A percentile compares a stretch with the other conserved stretches of the same genome.
phyloP scores from a whole-genome alignment of 352 stramenopile genomes.

The Chrysophaeum taylorii region DNA sequence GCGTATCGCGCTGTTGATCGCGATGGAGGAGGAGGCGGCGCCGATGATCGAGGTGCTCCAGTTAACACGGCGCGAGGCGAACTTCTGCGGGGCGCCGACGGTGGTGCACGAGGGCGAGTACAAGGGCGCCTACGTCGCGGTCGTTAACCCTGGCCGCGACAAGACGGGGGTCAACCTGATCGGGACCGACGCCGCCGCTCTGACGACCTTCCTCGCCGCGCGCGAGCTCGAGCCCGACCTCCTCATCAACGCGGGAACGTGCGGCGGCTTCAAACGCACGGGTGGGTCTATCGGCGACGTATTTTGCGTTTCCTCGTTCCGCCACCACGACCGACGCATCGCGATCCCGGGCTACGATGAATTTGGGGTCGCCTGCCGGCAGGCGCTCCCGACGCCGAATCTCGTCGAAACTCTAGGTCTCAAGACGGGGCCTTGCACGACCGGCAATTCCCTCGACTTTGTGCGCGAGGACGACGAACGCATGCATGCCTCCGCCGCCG shows the following conservation, averaged over 20 bases:
- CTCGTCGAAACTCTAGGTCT: slow-evolving; percentile 27
- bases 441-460: slow-evolving; percentile 52
- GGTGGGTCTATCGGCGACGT: slow-evolving; percentile 49
- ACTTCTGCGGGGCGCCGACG: slow-evolving; percentile 42
- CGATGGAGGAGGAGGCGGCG: slow-evolving; percentile 53
- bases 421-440: slow-evolving; percentile 49
- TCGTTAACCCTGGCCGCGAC: slow-evolving; percentile 52
- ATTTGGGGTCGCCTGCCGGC: slow-evolving; percentile 39
- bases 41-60: slow-evolving; percentile 46
- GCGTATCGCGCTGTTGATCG: slow-evolving; percentile 45
- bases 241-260: slow-evolving; percentile 55
- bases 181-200: slow-evolving; percentile 42
- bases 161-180: slow-evolving; percentile 47
- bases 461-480: slow-evolving; percentile 40
- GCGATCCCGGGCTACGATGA: slow-evolving; percentile 44
- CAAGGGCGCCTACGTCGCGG: slow-evolving; percentile 41
- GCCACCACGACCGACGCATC: slow-evolving; percentile 57
- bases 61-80: slow-evolving; percentile 30
- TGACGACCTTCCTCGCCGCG: slow-evolving; percentile 44
- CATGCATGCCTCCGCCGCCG: slow-evolving; percentile 49
- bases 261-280: slow-evolving; percentile 47
- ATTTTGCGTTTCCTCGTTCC: slow-evolving; percentile 45
- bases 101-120: slow-evolving; percentile 43
- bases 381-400: slow-evolving; percentile 25
- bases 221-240: slow-evolving; percentile 40